A percentile compares a stretch with the other conserved stretches of the same genome.
Evolutionary conservation across 352 stramenopile genomes (phyloP).

Genomic region (Phytophthora colocasiae): DNA sequence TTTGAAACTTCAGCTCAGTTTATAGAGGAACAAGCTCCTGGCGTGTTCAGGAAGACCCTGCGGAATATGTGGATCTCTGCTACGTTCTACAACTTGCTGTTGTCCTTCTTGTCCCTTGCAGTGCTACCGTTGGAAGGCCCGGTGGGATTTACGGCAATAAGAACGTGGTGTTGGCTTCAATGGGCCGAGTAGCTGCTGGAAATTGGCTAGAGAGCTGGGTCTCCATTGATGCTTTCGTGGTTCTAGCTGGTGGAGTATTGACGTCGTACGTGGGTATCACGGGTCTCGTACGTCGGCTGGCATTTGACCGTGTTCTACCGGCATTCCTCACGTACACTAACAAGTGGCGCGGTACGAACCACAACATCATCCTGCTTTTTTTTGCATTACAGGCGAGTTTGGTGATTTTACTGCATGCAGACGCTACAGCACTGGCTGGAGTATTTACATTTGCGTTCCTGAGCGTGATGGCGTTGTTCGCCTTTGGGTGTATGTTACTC

Average conservation of each 20-base stretch:
- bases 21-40: constrained; percentile 88
- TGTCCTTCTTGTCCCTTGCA: constrained; percentile 84
- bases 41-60: constrained; percentile 84
- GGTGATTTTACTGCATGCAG: constrained; percentile 79
- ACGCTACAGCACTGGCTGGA: constrained; percentile 85
- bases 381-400: constrained; percentile 76
- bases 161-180: constrained; percentile 81
- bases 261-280: constrained; percentile 93
- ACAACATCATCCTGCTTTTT: constrained; percentile 86
- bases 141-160: constrained; percentile 72
- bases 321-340: constrained; percentile 70
- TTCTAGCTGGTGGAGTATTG: constrained; percentile 86
- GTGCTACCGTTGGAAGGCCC: constrained; percentile 76
- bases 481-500: constrained; percentile 91
- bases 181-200: constrained; percentile 60
- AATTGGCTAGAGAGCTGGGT: constrained; percentile 78
- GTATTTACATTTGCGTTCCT: constrained; percentile 95
- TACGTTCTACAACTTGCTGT: constrained; percentile 87
- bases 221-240: constrained; percentile 89
- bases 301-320: constrained; percentile 76
- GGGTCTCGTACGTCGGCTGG: constrained; percentile 80
- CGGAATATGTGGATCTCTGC: constrained; percentile 90
- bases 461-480: constrained; percentile 92
- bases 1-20: constrained; percentile 94
- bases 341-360: constrained; percentile 82